Base-by-base conservation (phyloP, 345 rosid genomes). In the Moricandia moricandioides region DNA sequence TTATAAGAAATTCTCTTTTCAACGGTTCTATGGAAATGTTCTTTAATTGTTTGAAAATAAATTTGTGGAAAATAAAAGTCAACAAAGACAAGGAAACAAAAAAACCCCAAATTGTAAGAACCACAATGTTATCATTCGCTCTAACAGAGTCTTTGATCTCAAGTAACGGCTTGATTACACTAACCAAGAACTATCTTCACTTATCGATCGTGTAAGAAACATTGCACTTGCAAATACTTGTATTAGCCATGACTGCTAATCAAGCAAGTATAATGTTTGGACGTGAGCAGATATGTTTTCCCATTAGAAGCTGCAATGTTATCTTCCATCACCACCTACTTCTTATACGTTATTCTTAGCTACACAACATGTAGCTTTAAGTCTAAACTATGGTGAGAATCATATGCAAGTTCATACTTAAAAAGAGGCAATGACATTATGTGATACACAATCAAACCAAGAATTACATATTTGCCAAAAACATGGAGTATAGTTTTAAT, bases 101-200 rank as follows among this genome's bases (percentile, higher is more conserved):
- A n/a, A n/a, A 29, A 55, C n/a, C 13, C n/a, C 1, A 10, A 10
- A 39, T 12, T 39, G 45, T 4, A 12, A 39, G 45, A 39, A 35
- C 40, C 40, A 35, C 40, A 2, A 35, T 35, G 40, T 35, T 10
- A n/a, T n/a, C 88, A 87, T 78, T 86, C 89, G 18, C 86, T 91
- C 76, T 88, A 68, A 79, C 87, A 31, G 96, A 93, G 76, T 88
- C 90, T 61, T 51, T 88, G 65, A 37, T 78, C 54, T 84, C 89
- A 12, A 83, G 74, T 89, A 85, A 65, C 86, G 92, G 2, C 82
- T 86, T 83, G 68, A 80, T 49, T 84, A 83, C 71, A 83, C 83
- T 71, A 89, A 84, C 80, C 82, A 77, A 77, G 95, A 94, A 80
- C 84, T 91, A 8, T 74, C 83, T 35, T 68, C 73, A 34, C 84